A percentile compares a stretch with the other conserved stretches of the same genome.
Conservation (phyloP, 1,284 basidiomycete species). For the Apiotrichum siamense region DNA sequence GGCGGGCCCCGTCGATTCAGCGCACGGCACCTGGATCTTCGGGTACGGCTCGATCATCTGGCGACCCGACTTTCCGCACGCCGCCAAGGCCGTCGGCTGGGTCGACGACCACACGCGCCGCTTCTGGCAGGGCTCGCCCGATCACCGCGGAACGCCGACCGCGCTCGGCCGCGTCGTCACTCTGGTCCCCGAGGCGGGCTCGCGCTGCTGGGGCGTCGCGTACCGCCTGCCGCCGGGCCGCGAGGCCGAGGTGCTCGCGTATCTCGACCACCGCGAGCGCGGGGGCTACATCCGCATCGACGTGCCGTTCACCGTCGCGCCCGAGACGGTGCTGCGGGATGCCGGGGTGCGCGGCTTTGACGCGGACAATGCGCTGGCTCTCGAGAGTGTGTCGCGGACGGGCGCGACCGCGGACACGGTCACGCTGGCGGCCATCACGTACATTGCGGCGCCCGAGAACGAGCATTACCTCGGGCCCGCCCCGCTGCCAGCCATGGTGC, state of each 20-base stretch:
- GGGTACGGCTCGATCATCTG: conserved; percentile 19
- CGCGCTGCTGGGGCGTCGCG: conserved; percentile 15
- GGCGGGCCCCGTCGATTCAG: no score
- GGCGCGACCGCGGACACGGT: background rate
- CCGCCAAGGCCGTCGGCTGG: conserved; percentile 14
- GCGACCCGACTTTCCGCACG: conserved; percentile 16
- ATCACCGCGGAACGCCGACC: conserved; percentile 43
- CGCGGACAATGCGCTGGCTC: background rate
- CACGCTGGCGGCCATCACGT: conserved; percentile 5
- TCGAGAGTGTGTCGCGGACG: background rate
- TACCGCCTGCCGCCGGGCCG: conserved; percentile 8
- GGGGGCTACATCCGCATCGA: conserved; percentile 15
- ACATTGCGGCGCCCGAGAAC: conserved; percentile 15
- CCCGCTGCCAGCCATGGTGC: conserved; percentile 5
- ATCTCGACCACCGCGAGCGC: conserved; percentile 19
- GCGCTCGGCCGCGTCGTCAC: conserved; percentile 43
- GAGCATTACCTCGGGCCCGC: conserved; percentile 14
- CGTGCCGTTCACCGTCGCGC: conserved; percentile 6
- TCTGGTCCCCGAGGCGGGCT: conserved; percentile 23
- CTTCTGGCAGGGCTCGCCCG: conserved; percentile 44
- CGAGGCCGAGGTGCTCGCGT: conserved; percentile 15
- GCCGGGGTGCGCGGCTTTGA: background rate
- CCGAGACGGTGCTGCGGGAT: background rate
- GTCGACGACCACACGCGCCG: conserved; percentile 52
- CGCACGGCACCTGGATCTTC: conserved; percentile 7